These are phyloP conservation scores for Albizia julibrissin DNA, from an alignment of 306 rosid species.

Conservation along the genomic window DNA sequence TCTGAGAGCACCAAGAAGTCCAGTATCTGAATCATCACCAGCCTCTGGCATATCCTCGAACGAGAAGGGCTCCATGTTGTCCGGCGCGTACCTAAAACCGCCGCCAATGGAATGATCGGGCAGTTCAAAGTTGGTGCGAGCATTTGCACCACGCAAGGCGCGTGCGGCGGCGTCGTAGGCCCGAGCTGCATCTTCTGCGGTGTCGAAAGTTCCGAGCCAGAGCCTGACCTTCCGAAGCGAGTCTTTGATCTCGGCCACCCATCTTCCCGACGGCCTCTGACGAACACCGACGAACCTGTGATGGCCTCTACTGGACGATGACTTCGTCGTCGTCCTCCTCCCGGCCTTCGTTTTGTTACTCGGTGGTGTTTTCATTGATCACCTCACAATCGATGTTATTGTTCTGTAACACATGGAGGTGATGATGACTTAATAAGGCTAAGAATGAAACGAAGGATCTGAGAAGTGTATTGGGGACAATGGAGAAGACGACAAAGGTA, in stretches of 20 bases:
- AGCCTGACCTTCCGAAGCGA: slow-evolving; percentile 72
- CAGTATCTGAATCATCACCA: slow-evolving; percentile 36
- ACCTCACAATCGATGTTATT: background rate
- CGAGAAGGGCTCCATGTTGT: slow-evolving; percentile 55
- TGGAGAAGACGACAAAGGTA: slow-evolving; percentile 25
- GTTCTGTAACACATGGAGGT: background rate
- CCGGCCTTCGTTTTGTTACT: slow-evolving; percentile 29
- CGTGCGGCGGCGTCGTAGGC: slow-evolving; percentile 73
- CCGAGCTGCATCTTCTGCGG: slow-evolving; percentile 70
- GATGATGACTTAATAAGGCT: background rate
- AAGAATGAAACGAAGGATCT: slow-evolving; percentile 14
- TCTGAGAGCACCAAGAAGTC: slow-evolving; percentile 66
- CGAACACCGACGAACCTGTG: slow-evolving; percentile 71
- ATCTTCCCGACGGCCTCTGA: slow-evolving; percentile 78
- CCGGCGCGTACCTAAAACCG: slow-evolving; percentile 7
- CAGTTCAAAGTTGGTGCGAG: slow-evolving; percentile 73
- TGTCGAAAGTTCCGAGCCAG: slow-evolving; percentile 83
- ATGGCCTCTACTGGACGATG: slow-evolving; percentile 65
- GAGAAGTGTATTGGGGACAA: slow-evolving; percentile 23
- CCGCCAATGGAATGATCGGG: slow-evolving; percentile 25
- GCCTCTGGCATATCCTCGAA: slow-evolving; percentile 49
- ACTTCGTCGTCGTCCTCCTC: slow-evolving; percentile 36
- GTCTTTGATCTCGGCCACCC: slow-evolving; percentile 91
- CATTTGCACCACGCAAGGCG: slow-evolving; percentile 64
- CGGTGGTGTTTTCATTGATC: slow-evolving; percentile 31